A percentile compares a stretch with the other conserved stretches of the same genome.
Evolutionary conservation across 345 rosid genomes (phyloP).

Genomic region (Punica granatum): DNA sequence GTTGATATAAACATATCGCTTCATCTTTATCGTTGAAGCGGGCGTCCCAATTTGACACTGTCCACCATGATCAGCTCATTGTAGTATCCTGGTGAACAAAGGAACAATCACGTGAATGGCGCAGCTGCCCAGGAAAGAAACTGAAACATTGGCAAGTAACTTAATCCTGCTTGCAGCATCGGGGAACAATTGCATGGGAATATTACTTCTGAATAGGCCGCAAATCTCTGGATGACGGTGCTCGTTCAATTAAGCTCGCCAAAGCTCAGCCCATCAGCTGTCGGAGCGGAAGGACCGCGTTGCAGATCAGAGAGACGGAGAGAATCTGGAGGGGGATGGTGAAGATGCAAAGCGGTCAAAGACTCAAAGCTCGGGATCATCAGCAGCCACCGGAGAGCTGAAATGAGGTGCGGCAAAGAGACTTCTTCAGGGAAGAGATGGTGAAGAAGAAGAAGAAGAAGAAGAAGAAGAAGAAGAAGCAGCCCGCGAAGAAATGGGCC

Average conservation of each 20-base stretch:
- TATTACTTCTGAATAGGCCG: background rate
- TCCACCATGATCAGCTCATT: constrained; percentile 6
- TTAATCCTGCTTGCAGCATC: background rate
- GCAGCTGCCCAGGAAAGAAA: background rate
- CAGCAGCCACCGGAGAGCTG: background rate
- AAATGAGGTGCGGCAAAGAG: background rate
- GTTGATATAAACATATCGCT: constrained; percentile 79
- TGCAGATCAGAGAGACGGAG: background rate
- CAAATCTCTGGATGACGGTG: background rate
- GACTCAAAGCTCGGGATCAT: background rate
- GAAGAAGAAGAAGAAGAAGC: background rate
- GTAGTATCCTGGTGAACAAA: background rate
- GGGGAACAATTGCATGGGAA: background rate
- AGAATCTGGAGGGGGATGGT: background rate
- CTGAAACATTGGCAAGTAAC: background rate
- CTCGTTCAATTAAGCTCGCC: background rate
- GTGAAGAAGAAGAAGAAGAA: background rate
- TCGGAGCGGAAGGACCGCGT: background rate
- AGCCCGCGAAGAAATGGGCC: background rate
- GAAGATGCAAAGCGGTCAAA: background rate
- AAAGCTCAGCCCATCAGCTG: background rate
- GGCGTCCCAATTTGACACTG: constrained; percentile 6
- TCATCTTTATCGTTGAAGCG: constrained; percentile 46
- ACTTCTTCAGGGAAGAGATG: too few relatives aligned
- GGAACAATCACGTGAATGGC: background rate